These are phyloP conservation scores for Crithidia sp. DNA, from an alignment of 208 protist genomes.

Conservation along the genomic window DNA sequence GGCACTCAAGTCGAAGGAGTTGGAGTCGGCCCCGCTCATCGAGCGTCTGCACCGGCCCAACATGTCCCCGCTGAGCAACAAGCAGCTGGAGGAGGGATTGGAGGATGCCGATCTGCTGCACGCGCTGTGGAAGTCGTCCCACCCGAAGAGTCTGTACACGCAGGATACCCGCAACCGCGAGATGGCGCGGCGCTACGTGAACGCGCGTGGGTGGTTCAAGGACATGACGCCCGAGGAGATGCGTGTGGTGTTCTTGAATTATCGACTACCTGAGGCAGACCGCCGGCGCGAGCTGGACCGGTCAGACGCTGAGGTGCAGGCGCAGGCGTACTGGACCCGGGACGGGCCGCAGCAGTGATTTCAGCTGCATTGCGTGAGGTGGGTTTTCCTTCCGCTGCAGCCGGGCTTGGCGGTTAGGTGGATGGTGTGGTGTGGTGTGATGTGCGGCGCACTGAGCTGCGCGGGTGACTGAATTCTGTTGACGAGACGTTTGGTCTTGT, in stretches of 20 bases:
- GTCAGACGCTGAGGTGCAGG: slow-evolving; percentile 25
- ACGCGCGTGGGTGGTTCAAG: slow-evolving; percentile 83
- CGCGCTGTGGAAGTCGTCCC: slow-evolving; percentile 73
- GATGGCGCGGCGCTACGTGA: slow-evolving; percentile 73
- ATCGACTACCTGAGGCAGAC: slow-evolving; percentile 58
- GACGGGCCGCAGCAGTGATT: slow-evolving; percentile 6
- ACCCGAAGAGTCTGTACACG: slow-evolving; percentile 64
- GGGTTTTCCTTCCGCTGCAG: background rate
- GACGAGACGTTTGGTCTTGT: too few species aligned
- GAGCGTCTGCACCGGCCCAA: slow-evolving; percentile 84
- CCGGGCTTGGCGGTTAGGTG: background rate
- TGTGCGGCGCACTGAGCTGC: background rate
- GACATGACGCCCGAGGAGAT: slow-evolving; percentile 85
- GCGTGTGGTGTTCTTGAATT: slow-evolving; percentile 77
- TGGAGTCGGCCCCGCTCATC: slow-evolving; percentile 75
- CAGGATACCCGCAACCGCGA: slow-evolving; percentile 52
- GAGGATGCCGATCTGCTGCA: slow-evolving; percentile 80
- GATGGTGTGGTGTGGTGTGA: background rate
- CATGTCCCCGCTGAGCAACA: slow-evolving; percentile 57
- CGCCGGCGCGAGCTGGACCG: slow-evolving; percentile 46
- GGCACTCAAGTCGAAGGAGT: slow-evolving; percentile 65
- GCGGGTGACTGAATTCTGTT: background rate
- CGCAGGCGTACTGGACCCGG: slow-evolving; percentile 59
- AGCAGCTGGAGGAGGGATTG: slow-evolving; percentile 80
- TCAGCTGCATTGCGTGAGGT: background rate